A percentile compares a stretch with the other conserved stretches of the same genome.
phyloP scores from a whole-genome alignment of 352 stramenopile genomes.

The Peronosclerospora sorghi region DNA sequence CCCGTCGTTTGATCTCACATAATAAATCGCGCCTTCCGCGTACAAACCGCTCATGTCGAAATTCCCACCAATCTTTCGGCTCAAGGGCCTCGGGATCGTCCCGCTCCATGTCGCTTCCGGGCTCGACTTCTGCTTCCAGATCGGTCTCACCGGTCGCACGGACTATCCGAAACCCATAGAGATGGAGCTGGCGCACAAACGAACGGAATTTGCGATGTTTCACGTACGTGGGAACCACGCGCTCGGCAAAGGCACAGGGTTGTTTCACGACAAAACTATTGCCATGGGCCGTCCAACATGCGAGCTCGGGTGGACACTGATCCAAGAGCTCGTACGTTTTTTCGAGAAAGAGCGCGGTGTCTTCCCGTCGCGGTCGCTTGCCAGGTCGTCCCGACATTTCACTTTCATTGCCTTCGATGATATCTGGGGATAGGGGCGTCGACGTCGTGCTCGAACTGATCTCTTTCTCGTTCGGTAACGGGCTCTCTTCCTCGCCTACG shows the following conservation, averaged over 20 bases:
- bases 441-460: slow-evolving; percentile 27
- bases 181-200: slow-evolving; percentile 89
- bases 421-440: slow-evolving; percentile 18
- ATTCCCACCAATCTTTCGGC: slow-evolving; percentile 73
- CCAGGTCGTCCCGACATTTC: not conserved
- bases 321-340: slow-evolving; percentile 88
- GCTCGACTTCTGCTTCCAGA: not conserved
- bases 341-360: slow-evolving; percentile 71
- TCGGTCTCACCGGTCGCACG: slow-evolving; percentile 13
- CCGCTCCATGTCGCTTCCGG: not conserved
- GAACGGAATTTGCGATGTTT: slow-evolving; percentile 89
- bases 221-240: slow-evolving; percentile 86
- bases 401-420: not conserved
- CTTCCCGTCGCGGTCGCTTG: slow-evolving; percentile 33
- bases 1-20: slow-evolving; percentile 62
- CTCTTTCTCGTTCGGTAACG: not conserved
- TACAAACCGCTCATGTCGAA: slow-evolving; percentile 79
- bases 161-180: slow-evolving; percentile 87
- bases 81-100: slow-evolving; percentile 18
- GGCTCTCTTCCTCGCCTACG: slow-evolving; percentile 4
- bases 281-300: slow-evolving; percentile 61
- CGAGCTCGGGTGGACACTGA: slow-evolving; percentile 55
- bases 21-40: slow-evolving; percentile 53
- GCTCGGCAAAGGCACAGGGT: slow-evolving; percentile 68
- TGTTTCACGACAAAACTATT: slow-evolving; percentile 88